Conservation (phyloP, 768 basidiomycete species). For the Suillus clintonianus region DNA sequence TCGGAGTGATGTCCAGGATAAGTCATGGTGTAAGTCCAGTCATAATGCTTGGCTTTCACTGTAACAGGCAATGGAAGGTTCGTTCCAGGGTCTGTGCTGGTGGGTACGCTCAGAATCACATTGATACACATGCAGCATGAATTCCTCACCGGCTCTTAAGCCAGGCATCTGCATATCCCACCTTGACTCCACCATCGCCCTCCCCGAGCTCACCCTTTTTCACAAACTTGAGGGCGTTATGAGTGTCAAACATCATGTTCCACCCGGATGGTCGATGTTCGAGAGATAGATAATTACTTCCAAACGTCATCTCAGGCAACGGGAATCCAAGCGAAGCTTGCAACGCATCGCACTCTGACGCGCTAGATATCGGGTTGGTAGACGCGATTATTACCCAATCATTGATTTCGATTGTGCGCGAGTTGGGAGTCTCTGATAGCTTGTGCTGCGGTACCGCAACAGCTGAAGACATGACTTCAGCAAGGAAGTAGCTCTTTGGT, state of each 20-base stretch:
- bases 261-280: conserved; percentile 66
- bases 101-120: conserved; percentile 28
- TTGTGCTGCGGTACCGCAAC: conserved; percentile 60
- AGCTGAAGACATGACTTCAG: conserved; percentile 39
- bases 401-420: conserved; percentile 65
- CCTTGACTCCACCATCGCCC: conserved; percentile 92
- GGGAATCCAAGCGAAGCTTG: conserved; percentile 71
- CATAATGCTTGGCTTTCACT: conserved; percentile 81
- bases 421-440: conserved; percentile 68
- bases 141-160: conserved; percentile 73
- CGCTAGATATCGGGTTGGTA: conserved; percentile 80
- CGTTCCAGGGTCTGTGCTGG: conserved; percentile 69
- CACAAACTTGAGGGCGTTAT: conserved; percentile 69
- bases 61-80: conserved; percentile 68
- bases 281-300: conserved; percentile 73
- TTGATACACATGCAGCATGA: conserved; percentile 2
- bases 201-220: conserved; percentile 72
- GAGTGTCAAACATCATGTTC: conserved; percentile 64
- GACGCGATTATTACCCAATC: conserved; percentile 72
- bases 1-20: conserved; percentile 63
- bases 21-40: conserved; percentile 97
- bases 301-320: conserved; percentile 96
- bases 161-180: conserved; percentile 95
- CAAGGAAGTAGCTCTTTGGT: conserved; percentile 13
- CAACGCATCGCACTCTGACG: conserved; percentile 69